Conservation (phyloP, 2,329 filamentous ascomycete genomes). For the Trichophyton equinum region DNA sequence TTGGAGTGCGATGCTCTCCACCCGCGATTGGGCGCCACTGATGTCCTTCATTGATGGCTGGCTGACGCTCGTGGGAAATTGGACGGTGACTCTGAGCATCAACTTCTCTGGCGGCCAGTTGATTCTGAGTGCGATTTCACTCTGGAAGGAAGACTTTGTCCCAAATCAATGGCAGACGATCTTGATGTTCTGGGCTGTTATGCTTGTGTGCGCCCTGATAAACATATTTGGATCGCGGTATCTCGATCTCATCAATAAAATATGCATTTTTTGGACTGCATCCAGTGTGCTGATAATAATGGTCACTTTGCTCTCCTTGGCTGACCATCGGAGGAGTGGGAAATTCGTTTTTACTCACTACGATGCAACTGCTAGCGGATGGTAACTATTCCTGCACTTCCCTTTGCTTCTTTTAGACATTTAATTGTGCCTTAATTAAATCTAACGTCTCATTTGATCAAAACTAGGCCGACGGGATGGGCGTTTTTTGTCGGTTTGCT, state of each 20-base stretch:
- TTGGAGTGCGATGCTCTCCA: constrained; percentile 56
- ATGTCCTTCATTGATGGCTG: constrained; percentile 60
- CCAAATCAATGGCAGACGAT: constrained; percentile 58
- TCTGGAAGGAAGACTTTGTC: constrained; percentile 57
- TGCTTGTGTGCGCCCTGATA: constrained; percentile 50
- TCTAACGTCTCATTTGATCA: not conserved
- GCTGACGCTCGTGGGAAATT: constrained; percentile 61
- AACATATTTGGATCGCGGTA: constrained; percentile 53
- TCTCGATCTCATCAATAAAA: constrained; percentile 57
- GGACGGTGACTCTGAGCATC: constrained; percentile 55
- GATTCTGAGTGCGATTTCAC: constrained; percentile 53
- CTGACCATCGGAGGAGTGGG: constrained; percentile 42
- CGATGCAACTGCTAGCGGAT: constrained; percentile 52
- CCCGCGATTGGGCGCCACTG: constrained; percentile 52
- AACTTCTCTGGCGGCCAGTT: constrained; percentile 62
- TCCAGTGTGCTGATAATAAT: constrained; percentile 57
- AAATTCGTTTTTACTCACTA: constrained; percentile 58
- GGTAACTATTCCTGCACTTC: constrained; percentile 26
- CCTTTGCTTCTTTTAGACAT: too few relatives aligned
- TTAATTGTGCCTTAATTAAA: too few relatives aligned
- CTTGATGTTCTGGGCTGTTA: constrained; percentile 59
- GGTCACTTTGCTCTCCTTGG: constrained; percentile 48
- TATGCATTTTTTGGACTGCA: constrained; percentile 61
- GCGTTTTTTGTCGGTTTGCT: constrained; percentile 60
- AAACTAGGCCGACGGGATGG: constrained; percentile 50